Base-by-base conservation (phyloP, 2,329 filamentous ascomycete genomes). In the Aspergillus latus region DNA sequence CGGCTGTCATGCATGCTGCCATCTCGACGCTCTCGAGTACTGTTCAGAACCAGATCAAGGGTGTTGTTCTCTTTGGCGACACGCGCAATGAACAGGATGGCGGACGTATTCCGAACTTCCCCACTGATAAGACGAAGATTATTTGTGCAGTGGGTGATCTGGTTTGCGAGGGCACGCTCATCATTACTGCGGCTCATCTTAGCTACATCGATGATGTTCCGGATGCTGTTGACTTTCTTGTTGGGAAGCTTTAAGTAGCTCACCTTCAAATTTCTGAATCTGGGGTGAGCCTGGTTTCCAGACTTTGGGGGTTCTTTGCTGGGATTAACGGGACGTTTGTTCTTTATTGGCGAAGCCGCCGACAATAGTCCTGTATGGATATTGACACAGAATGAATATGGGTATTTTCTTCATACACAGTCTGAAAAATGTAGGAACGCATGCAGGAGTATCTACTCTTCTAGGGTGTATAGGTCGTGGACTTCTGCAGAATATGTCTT, bases 151-250 rank as follows among this genome's bases (percentile, higher is more conserved):
- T 64, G 4, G 79, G 77, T 0, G 80, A 83, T 58, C 59, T 76
- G 46, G 81, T 83, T 9, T 83, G 81, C 60, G 54, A 66, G 1
- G 77, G 79, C n/a, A 76, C 74, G 1, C 63, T 80, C 49, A 67
- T 74, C 40, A 67, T 78, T 11, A 65, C 73, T 0, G 65, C 70
- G 4, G 62, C 72, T 2, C 75, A 78, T 66, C 63, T 76, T 34
- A 68, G 68, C 6, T 79, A 79, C 56, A 60, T 58, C 9, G 30
- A 10, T 4, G 21, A 56, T 47, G 53, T 51, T 1, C 48, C 47
- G 13, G 36, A 51, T 47, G 42, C 53, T 0, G 4, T 46, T 16
- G 42, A 11, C 26, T 56, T 51, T 15, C 7, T 56, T 1, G 1
- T 29, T 28, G 40, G 28, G 10, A 51, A 50, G 42, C 9, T 56